phyloP scores from a whole-genome alignment of 352 stramenopile species.

The Phytophthora brassicae region DNA sequence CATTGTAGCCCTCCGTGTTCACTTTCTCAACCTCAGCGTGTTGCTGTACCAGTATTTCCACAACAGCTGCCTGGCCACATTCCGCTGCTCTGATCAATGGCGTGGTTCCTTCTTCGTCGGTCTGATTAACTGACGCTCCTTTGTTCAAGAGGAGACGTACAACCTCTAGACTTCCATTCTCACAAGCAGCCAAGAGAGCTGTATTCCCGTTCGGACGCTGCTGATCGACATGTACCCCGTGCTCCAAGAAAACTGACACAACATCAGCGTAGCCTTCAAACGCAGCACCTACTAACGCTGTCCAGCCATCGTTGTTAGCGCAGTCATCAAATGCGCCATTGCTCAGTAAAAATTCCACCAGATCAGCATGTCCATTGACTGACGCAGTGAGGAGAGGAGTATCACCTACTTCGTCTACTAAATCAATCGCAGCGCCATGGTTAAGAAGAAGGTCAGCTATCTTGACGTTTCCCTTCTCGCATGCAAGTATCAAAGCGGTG shows the following conservation, averaged over 20 bases:
- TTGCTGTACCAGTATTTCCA: background rate
- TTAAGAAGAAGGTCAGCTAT: background rate
- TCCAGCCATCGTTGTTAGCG: slow-evolving; percentile 1
- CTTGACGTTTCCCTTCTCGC: background rate
- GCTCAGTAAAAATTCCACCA: slow-evolving; percentile 5
- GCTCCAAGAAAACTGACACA: background rate
- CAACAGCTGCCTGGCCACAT: background rate
- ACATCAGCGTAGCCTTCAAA: background rate
- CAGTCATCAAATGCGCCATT: background rate
- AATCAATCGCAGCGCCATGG: background rate
- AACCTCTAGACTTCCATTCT: background rate
- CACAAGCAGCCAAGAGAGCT: background rate
- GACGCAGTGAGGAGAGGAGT: background rate
- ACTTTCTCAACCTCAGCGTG: background rate
- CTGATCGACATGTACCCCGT: background rate
- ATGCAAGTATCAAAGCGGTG: background rate
- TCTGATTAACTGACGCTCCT: background rate
- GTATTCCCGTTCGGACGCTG: background rate
- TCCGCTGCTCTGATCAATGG: slow-evolving; percentile 14
- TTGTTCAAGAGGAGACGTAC: background rate
- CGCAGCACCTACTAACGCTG: slow-evolving; percentile 1
- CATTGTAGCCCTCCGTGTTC: background rate
- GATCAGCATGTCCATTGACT: background rate
- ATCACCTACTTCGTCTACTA: background rate
- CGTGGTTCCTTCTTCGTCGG: background rate